Evolutionary conservation across 441 rosid species (phyloP), one percentile per base, ranked within the genome.

Genomic region (Jatropha multifida): DNA sequence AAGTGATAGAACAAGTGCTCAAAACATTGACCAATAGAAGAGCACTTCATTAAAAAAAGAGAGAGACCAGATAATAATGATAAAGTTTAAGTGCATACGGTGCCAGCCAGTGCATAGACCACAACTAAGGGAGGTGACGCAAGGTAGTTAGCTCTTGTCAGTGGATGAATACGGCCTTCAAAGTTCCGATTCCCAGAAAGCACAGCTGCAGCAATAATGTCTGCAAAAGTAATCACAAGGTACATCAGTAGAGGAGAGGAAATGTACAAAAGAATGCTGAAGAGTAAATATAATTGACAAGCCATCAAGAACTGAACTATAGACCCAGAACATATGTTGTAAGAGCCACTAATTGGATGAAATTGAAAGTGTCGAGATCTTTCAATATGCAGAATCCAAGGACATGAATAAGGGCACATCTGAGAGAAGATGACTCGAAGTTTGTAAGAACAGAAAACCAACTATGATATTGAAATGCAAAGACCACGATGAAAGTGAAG

Each of bases 101-200:
- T 96, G 84, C 98, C 98, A 86, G 99, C 98, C 78, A 96, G 97
- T 71, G 99, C 98, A 87, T 96, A 96, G 54, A 96, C 99, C 76
- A 96, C 97, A 76, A 96, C 97, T 71, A 94, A 79, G 74, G 98
- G 99, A 75, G 99, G 97, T 38, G 99, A 96, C 79, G 98, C 99
- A 79, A 96, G 98, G 84, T 92, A 96, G 86, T 94, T 96, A 60
- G 99, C 99, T 82, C 99, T 91, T 48, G 99, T 96, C 90, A 96
- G 83, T 55, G 98, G 79, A 81, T 96, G 99, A 79, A 96, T 97
- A 78, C 98, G 96, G 5, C 99, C 99, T 83, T 96, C 99, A 77
- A 96, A 96, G 79, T 96, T 96, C 70, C 97, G 81, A 85, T 96
- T 96, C 51, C 98, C 98, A 78, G 97, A 96, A 70, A 96, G 97